Conservation (phyloP, 805 yeast species). For the Cephaloascus fragrans region DNA sequence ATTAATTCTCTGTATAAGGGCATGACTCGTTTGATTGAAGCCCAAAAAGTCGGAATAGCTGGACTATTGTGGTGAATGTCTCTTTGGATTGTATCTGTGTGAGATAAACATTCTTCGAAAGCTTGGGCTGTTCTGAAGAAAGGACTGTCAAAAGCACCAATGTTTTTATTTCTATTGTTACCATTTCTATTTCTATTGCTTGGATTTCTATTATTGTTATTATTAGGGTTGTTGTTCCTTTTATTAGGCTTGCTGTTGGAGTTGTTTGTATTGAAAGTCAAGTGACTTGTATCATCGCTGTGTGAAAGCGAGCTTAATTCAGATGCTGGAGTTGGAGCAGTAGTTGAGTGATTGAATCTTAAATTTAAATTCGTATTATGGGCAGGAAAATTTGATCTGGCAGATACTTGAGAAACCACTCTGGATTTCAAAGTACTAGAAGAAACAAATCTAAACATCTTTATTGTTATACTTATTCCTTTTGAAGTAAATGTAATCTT, state of each 20-base stretch:
- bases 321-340: conserved; percentile 4
- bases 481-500: too few relatives aligned
- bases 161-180: conserved; percentile 1
- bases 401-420: conserved; percentile 26
- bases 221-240: conserved; percentile 5
- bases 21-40: conserved; percentile 40
- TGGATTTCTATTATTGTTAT: conserved; percentile 5
- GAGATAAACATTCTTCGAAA: conserved; percentile 39
- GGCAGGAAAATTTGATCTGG: conserved; percentile 22
- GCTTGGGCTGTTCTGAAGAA: conserved; percentile 40
- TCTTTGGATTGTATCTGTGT: conserved; percentile 9
- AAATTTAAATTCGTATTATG: conserved; percentile 17
- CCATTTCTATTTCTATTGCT: conserved; percentile 9
- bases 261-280: conserved; percentile 3
- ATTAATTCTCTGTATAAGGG: conserved; percentile 37
- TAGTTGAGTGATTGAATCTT: conserved; percentile 7
- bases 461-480: too few relatives aligned
- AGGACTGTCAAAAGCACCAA: conserved; percentile 20
- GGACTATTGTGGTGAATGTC: conserved; percentile 15
- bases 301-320: conserved; percentile 6
- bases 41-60: conserved; percentile 37
- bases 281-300: neutral
- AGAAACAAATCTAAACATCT: conserved; percentile 17
- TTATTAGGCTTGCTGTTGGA: conserved; percentile 7
- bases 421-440: conserved; percentile 23